phyloP scores from a whole-genome alignment of 2,329 filamentous ascomycete genomes.

The Colletotrichum tabaci region DNA sequence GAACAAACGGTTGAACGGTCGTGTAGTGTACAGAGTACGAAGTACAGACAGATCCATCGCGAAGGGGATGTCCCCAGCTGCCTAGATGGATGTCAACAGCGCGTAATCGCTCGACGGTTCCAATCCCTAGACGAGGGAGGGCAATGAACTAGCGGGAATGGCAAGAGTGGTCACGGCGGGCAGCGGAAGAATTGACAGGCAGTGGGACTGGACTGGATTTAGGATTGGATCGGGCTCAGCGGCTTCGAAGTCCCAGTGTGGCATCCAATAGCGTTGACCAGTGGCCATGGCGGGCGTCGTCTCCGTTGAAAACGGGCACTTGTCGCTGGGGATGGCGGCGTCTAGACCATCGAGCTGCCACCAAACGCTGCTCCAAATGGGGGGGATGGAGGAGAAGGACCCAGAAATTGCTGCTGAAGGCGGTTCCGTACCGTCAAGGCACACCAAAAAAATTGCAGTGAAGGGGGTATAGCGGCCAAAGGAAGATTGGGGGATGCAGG shows the following conservation, averaged over 20 bases:
- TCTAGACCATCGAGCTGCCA: not conserved
- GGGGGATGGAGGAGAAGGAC: not conserved
- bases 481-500: not conserved
- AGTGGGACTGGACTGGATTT: not conserved
- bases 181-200: not conserved
- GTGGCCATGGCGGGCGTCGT: not conserved
- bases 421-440: not conserved
- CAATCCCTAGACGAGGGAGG: no score
- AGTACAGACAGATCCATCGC: not conserved
- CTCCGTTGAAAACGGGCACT: constrained; percentile 11
- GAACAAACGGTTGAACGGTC: not conserved
- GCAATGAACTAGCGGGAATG: constrained; percentile 1
- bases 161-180: not conserved
- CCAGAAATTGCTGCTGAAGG: not conserved
- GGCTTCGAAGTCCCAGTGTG: not conserved
- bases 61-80: not conserved
- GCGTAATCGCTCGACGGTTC: not conserved
- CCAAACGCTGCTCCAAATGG: not conserved
- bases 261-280: not conserved
- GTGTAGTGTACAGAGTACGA: no score
- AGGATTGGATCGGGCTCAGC: not conserved
- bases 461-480: no score
- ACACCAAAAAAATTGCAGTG: not conserved
- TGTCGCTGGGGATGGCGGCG: not conserved
- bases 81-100: not conserved